These are phyloP conservation scores for Hygrocybe punicea DNA, from an alignment of 768 basidiomycete genomes.

Conservation along the genomic window DNA sequence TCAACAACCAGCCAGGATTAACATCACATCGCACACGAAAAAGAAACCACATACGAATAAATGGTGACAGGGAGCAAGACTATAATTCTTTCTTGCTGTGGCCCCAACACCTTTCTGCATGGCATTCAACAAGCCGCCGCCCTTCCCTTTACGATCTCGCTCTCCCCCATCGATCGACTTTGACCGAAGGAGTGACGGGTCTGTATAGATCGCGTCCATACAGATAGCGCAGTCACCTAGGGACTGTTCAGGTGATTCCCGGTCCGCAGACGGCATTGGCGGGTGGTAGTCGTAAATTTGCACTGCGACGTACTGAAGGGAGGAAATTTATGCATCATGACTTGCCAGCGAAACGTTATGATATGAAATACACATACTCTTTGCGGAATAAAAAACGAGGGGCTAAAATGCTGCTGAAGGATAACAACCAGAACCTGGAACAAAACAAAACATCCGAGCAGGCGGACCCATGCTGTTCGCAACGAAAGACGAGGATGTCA, in stretches of 20 bases:
- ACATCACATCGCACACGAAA: neutral
- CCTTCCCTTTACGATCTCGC: constrained; percentile 25
- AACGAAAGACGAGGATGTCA: neutral
- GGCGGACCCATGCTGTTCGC: constrained; percentile 59
- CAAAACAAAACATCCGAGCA: constrained; percentile 55
- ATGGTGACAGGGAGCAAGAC: constrained; percentile 86
- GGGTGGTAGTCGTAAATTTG: constrained; percentile 86
- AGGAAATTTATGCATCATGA: constrained; percentile 7
- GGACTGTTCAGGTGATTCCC: constrained; percentile 71
- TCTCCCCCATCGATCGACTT: constrained; percentile 36
- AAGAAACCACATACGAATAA: constrained; percentile 61
- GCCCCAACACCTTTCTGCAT: constrained; percentile 39
- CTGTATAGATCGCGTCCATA: constrained; percentile 77
- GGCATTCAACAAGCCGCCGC: constrained; percentile 41
- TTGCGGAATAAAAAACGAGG: constrained; percentile 78
- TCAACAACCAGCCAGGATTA: neutral
- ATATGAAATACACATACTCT: constrained; percentile 42
- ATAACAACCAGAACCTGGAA: constrained; percentile 60
- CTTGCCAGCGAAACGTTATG: neutral
- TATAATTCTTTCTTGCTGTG: constrained; percentile 63
- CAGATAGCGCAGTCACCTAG: constrained; percentile 90
- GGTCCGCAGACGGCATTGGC: constrained; percentile 61
- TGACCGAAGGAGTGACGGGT: constrained; percentile 38
- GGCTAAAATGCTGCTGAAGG: constrained; percentile 73
- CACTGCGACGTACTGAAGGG: constrained; percentile 50